These are phyloP conservation scores for Phlebiopsis flavidoalba DNA, from an alignment of 768 basidiomycete genomes.

Conservation along the genomic window DNA sequence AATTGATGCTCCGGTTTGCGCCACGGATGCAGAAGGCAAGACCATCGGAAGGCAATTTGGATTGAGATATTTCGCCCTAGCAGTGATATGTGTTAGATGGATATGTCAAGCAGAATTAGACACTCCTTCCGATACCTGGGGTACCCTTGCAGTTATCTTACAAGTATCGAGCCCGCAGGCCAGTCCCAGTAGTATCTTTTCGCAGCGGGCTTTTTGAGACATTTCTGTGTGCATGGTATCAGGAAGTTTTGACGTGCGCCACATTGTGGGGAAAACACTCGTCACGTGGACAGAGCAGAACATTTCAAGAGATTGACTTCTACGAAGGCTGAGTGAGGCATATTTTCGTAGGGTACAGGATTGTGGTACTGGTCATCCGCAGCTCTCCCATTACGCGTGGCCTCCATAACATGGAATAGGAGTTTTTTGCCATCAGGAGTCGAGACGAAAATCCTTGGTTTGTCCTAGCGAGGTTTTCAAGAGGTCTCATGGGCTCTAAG, in stretches of 20 bases:
- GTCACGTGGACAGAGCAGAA: neutral
- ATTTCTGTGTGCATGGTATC: neutral
- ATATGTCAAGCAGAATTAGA: too few relatives aligned
- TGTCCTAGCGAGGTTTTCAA: constrained; percentile 2
- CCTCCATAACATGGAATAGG: neutral
- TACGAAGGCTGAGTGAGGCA: neutral
- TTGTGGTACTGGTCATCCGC: neutral
- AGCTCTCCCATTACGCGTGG: too few relatives aligned
- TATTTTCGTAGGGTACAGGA: neutral
- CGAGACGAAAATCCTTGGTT: neutral
- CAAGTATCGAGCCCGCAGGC: too few relatives aligned
- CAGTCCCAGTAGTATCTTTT: neutral
- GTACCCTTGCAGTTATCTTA: too few relatives aligned
- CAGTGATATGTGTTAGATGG: too few relatives aligned
- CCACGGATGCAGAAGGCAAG: too few relatives aligned
- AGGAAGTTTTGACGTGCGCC: neutral
- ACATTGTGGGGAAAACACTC: neutral
- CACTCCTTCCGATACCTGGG: too few relatives aligned
- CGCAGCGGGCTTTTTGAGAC: neutral
- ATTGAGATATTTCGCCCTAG: too few relatives aligned
- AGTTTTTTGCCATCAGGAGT: neutral
- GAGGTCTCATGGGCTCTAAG: neutral
- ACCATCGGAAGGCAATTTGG: too few relatives aligned
- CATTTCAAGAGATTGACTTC: neutral
- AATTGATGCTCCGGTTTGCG: too few relatives aligned